Conservation (phyloP, 2,329 filamentous ascomycete genomes). For the Aspergillus latus region DNA sequence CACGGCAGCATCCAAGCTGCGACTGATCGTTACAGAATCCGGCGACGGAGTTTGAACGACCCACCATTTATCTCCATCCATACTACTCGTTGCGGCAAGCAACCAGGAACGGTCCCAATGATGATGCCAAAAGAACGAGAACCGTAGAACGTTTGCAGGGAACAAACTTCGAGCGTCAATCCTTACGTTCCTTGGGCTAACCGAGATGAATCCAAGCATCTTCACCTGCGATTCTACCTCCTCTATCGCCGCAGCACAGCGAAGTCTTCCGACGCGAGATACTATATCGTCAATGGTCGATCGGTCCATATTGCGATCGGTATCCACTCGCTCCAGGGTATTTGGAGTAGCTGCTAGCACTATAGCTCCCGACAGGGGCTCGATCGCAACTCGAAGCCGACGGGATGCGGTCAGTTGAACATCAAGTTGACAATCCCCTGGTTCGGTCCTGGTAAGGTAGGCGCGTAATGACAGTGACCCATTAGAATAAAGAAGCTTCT, state of each 20-base stretch:
- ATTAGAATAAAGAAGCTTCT: constrained; percentile 61
- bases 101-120: constrained; percentile 75
- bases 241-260: constrained; percentile 41
- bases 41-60: constrained; percentile 50
- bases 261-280: constrained; percentile 38
- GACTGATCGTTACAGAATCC: constrained; percentile 15
- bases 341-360: constrained; percentile 66
- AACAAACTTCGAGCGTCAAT: constrained; percentile 59
- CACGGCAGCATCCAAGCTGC: constrained; percentile 12
- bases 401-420: constrained; percentile 68
- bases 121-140: constrained; percentile 67
- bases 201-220: constrained; percentile 39
- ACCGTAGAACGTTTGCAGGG: constrained; percentile 62
- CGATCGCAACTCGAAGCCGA: constrained; percentile 64
- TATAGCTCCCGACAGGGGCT: constrained; percentile 75
- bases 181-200: constrained; percentile 38
- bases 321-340: constrained; percentile 59
- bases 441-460: constrained; percentile 59
- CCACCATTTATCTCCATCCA: constrained; percentile 78
- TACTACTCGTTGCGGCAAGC: constrained; percentile 67
- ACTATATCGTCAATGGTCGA: constrained; percentile 44
- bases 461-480: constrained; percentile 61
- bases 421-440: constrained; percentile 65
- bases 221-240: constrained; percentile 40
- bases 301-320: constrained; percentile 60